Evolutionary conservation across 2,329 filamentous ascomycete genomes (phyloP), one percentile per base, ranked within the genome.

Genomic region (Trematosphaeria pertusa): DNA sequence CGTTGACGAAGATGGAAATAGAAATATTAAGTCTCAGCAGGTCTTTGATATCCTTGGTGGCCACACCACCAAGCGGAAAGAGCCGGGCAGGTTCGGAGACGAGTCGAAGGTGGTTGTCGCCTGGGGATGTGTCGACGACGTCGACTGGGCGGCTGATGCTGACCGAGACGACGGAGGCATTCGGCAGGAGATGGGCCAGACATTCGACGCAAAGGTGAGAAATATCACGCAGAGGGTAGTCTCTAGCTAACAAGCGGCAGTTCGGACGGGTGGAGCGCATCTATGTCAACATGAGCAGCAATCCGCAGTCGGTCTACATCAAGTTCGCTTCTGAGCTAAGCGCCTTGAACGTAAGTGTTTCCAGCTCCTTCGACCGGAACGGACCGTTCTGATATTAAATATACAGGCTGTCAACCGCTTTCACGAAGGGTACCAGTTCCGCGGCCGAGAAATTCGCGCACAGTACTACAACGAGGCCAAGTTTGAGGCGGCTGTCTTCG

Each of bases 101-200:
- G 91, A 93, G 82, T 91, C 87, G 49, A 83, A 88, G 54, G 93
- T 97, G 14, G 83, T 97, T 39, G 85, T 95, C 35, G 75, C 97
- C 14, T 81, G 82, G 42, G 87, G 89, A 38, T 97, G 97, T 89
- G 81, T 97, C 1, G 86, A 94, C 52, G 89, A 87, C 5, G 86
- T 97, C 78, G 81, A 96, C 65, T 75, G 96, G 34, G 82, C 87
- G 46, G 80, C 78, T n/a, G 93, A 97, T 70, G 84, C 96, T 37
- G 54, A 62, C 18, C 83, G 86, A 48, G 75, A 79, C 10, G 73
- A 76, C 14, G 80, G 84, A 24, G 80, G 81, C 43, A 75, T 99
- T 39, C 87, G 93, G 59, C 93, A 97, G 74, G 92, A 97, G 70
- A 97, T 99, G 71, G 94, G 94, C 5, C 90, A 97, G 64, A 90